phyloP scores from a whole-genome alignment of 2,329 filamentous ascomycete species.

The Hypoxylon sp. region DNA sequence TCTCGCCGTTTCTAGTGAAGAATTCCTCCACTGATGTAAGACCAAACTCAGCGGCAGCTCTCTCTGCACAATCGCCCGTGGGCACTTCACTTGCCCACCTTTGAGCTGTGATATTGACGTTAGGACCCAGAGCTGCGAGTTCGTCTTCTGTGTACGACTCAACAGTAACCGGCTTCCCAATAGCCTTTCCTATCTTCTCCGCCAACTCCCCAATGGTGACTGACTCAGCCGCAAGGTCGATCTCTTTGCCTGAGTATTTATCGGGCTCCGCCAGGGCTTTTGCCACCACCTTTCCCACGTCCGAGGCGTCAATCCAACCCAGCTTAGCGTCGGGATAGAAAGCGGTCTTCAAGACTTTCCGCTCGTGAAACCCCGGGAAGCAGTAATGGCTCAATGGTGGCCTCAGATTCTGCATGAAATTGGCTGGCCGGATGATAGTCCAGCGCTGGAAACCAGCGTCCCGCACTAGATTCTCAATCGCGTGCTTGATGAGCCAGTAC shows the following conservation, averaged over 20 bases:
- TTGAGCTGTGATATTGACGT: not conserved
- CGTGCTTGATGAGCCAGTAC: constrained; percentile 12
- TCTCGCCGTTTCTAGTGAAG: not conserved
- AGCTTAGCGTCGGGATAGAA: not conserved
- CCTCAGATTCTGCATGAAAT: constrained; percentile 5
- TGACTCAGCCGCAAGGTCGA: constrained; percentile 9
- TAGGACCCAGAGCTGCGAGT: constrained; percentile 1
- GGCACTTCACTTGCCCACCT: constrained; percentile 13
- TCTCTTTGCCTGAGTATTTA: constrained; percentile 1
- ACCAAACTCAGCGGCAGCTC: constrained; percentile 4
- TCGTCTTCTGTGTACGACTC: constrained; percentile 4
- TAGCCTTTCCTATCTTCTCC: constrained; percentile 4
- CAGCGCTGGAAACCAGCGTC: not conserved
- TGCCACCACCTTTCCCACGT: constrained; percentile 8
- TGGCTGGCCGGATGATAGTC: constrained; percentile 13
- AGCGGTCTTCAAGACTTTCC: constrained; percentile 2
- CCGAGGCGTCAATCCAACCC: constrained; percentile 9
- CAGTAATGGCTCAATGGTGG: not conserved
- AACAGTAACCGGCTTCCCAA: constrained; percentile 3
- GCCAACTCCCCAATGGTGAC: constrained; percentile 11
- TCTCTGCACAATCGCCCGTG: constrained; percentile 3
- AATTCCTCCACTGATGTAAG: constrained; percentile 7
- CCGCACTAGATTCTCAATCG: constrained; percentile 16
- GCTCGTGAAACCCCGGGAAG: constrained; percentile 14
- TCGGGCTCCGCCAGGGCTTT: constrained; percentile 6